Percentiles rank a stretch among this genome's conserved stretches.
Evolutionary conservation across 1,139 yeast genomes (phyloP).

Genomic region (Pichia sp.): DNA sequence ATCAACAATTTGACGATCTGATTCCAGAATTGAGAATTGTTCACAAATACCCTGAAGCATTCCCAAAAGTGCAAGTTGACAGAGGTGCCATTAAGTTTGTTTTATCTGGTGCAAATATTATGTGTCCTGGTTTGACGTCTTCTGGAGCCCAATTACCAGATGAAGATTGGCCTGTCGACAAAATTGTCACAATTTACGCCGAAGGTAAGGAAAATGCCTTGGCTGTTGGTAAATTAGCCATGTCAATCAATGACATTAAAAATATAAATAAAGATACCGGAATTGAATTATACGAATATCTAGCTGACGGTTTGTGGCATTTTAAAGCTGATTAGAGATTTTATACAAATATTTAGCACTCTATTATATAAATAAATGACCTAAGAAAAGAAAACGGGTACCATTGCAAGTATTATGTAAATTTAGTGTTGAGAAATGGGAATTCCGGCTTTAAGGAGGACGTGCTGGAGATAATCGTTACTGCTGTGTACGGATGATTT

Average conservation of each 20-base stretch:
- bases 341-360: too few relatives aligned
- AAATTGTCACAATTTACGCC: constrained; percentile 76
- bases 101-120: constrained; percentile 87
- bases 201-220: constrained; percentile 90
- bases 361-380: too few relatives aligned
- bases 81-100: constrained; percentile 96
- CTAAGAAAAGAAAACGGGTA: too few relatives aligned
- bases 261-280: constrained; percentile 83
- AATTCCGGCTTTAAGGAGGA: too few relatives aligned
- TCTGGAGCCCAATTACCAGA: constrained; percentile 84
- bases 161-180: constrained; percentile 51
- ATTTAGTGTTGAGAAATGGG: too few relatives aligned
- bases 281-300: constrained; percentile 72
- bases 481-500: too few relatives aligned
- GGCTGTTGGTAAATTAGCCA: constrained; percentile 78
- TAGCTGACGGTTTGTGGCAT: constrained; percentile 88
- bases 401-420: too few relatives aligned
- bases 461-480: too few relatives aligned
- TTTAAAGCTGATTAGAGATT: constrained; percentile 26
- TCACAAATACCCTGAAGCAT: constrained; percentile 73
- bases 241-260: constrained; percentile 90
- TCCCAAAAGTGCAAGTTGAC: constrained; percentile 86
- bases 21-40: constrained; percentile 72
- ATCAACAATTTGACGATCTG: constrained; percentile 79
- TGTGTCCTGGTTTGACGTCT: constrained; percentile 96